Evolutionary conservation across 2,329 filamentous ascomycete genomes (phyloP).

Genomic region (Aspergillus sp.): DNA sequence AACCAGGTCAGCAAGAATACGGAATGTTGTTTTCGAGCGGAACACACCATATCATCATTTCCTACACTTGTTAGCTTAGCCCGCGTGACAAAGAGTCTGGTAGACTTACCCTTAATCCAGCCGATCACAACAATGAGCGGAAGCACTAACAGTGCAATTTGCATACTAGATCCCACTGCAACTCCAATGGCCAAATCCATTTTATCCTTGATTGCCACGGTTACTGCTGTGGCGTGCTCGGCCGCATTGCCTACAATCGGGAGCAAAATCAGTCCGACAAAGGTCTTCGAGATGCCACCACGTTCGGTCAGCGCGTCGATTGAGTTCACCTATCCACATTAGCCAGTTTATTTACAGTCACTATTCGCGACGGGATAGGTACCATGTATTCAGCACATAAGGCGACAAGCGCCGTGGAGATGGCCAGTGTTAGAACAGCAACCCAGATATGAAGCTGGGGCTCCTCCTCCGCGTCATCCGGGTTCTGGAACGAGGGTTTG

Average conservation of each 20-base stretch:
- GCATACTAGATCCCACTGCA: slow-evolving; percentile 65
- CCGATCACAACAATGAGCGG: slow-evolving; percentile 62
- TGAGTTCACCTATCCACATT: slow-evolving; percentile 44
- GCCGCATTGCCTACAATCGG: slow-evolving; percentile 67
- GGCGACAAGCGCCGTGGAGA: slow-evolving; percentile 77
- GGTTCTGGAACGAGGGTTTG: slow-evolving; percentile 52
- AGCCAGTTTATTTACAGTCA: not conserved
- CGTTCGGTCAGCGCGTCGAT: slow-evolving; percentile 55
- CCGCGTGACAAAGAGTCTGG: not conserved
- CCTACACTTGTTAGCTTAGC: slow-evolving; percentile 26
- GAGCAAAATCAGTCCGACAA: slow-evolving; percentile 63
- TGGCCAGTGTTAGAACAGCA: slow-evolving; percentile 68
- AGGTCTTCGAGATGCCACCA: slow-evolving; percentile 56
- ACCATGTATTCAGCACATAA: slow-evolving; percentile 70
- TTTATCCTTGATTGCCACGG: slow-evolving; percentile 64
- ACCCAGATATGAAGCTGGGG: slow-evolving; percentile 72
- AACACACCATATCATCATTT: slow-evolving; percentile 56
- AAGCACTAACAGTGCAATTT: slow-evolving; percentile 63
- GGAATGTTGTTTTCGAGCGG: not conserved
- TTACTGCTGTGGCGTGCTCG: slow-evolving; percentile 65
- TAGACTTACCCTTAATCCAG: slow-evolving; percentile 53
- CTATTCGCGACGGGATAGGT: not conserved
- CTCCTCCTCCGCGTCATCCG: slow-evolving; percentile 70
- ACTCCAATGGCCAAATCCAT: slow-evolving; percentile 69
- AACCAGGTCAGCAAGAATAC: slow-evolving; percentile 13